These are phyloP conservation scores for Paradendryphiella salina DNA, from an alignment of 2,329 filamentous ascomycete genomes.

Conservation along the genomic window DNA sequence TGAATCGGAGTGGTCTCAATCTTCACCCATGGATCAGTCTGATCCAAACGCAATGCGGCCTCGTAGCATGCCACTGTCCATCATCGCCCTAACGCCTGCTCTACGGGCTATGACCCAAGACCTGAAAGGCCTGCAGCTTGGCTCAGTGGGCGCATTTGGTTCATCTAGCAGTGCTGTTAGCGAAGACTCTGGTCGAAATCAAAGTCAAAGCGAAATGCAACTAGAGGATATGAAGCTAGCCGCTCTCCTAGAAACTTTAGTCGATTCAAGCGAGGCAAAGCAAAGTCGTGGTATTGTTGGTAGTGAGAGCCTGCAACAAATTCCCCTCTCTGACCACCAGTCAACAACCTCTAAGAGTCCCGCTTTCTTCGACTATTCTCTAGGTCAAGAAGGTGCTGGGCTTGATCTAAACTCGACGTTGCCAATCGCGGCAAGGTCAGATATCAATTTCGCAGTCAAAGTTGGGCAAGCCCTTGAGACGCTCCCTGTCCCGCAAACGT, in stretches of 20 bases:
- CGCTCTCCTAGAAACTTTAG: conserved; percentile 38
- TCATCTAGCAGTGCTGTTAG: conserved; percentile 12
- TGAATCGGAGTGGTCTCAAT: conserved; percentile 36
- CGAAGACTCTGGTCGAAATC: conserved; percentile 24
- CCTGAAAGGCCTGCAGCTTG: conserved; percentile 17
- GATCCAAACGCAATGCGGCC: conserved; percentile 16
- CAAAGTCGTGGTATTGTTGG: conserved; percentile 22
- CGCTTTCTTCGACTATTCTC: conserved; percentile 40
- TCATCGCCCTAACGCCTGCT: conserved; percentile 25
- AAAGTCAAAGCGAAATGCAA: conserved; percentile 37
- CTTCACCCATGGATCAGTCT: conserved; percentile 18
- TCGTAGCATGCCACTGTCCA: conserved; percentile 19
- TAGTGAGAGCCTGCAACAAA: not conserved
- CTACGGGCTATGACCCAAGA: conserved; percentile 26
- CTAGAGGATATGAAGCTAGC: conserved; percentile 45
- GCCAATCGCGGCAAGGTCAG: conserved; percentile 19
- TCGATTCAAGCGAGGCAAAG: conserved; percentile 41
- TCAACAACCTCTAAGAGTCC: conserved; percentile 14
- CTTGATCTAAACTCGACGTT: conserved; percentile 35
- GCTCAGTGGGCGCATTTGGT: conserved; percentile 16
- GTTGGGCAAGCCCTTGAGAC: conserved; percentile 21
- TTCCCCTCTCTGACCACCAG: not conserved
- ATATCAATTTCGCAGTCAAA: conserved; percentile 25
- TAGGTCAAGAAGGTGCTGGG: conserved; percentile 21
- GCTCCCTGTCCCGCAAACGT: conserved; percentile 41